Evolutionary conservation across 1,284 basidiomycete species (phyloP), one percentile per base, ranked within the genome.

Genomic region (Tilletia caries): DNA sequence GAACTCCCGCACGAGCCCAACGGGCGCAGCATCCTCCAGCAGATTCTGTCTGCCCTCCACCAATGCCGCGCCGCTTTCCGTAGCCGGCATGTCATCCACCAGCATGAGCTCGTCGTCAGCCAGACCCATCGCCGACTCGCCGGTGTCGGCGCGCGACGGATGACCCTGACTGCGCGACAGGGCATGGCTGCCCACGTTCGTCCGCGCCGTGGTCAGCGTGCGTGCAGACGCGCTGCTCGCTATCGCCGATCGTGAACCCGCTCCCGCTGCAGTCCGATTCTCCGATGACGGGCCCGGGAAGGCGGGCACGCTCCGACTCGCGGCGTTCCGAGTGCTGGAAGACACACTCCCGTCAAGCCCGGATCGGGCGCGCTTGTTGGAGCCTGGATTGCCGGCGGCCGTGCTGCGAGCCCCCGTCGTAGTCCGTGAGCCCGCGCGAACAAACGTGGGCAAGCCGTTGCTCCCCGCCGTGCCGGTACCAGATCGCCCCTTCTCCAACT

Each of bases 291-390:
- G 54, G 29, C 27, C 27, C 4, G 33, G 27, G 33, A 34, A 32
- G 27, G n/a, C 15, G 15, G 37, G 37, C 15, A 41, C 37, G 37
- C 37, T 41, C 37, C 37, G 37, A 15, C 37, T 65, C 10, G 34
- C 41, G 34, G 64, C 64, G 64, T 37, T 65, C n/a, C 64, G 41
- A 2, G 64, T 65, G 43, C 64, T 65, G 12, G 64, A 44, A 18
- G 43, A 34, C 3, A 65, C 27, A 18, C 25, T 65, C 23, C n/a
- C 41, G 29, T 65, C 64, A 18, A 37, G n/a, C 10, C 34, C 64
- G 3, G 64, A 65, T 44, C 64, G 64, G n/a, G 29, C n/a, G 12
- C 64, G 64, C 41, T 65, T 65, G 43, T 46, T 65, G 1, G 43
- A 43, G 37, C 41, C 64, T 23, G 64, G 64, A 25, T 62, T 62